Conservation (phyloP, 2,329 filamentous ascomycete genomes). For the Fusarium vanettenii region DNA sequence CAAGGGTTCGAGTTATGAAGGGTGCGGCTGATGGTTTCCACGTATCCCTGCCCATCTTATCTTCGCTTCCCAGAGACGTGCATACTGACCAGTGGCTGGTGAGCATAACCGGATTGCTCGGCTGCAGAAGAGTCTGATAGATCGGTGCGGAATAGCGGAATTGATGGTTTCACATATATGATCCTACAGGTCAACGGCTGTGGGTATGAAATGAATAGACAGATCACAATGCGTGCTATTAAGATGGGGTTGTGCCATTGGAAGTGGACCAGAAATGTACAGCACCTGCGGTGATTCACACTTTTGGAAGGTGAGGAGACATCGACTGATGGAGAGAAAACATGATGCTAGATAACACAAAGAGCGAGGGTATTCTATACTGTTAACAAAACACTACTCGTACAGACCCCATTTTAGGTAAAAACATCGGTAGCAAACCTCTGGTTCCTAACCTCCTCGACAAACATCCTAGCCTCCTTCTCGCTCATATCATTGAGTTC, state of each 20-base stretch:
- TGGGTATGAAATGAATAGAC: background rate
- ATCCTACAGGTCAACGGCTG: background rate
- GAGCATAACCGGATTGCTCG: background rate
- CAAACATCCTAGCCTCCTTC: background rate
- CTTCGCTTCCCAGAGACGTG: background rate
- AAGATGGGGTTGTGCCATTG: background rate
- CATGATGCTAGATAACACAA: background rate
- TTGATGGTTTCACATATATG: background rate
- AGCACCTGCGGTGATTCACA: background rate
- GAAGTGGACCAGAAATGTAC: background rate
- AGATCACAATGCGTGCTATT: background rate
- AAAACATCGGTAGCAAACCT: constrained; percentile 14
- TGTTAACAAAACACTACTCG: background rate
- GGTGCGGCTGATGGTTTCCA: background rate
- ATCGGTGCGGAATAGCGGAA: background rate
- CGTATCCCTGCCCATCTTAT: background rate
- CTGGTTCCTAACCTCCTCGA: background rate
- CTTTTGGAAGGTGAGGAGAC: background rate
- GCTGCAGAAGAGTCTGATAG: background rate
- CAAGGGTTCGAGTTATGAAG: background rate
- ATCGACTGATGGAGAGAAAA: no score
- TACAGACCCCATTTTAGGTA: background rate
- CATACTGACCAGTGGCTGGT: background rate
- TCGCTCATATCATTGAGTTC: background rate
- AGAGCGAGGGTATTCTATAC: background rate